Base-by-base conservation (phyloP, 1,284 basidiomycete genomes). In the Caloboletus inedulis region DNA sequence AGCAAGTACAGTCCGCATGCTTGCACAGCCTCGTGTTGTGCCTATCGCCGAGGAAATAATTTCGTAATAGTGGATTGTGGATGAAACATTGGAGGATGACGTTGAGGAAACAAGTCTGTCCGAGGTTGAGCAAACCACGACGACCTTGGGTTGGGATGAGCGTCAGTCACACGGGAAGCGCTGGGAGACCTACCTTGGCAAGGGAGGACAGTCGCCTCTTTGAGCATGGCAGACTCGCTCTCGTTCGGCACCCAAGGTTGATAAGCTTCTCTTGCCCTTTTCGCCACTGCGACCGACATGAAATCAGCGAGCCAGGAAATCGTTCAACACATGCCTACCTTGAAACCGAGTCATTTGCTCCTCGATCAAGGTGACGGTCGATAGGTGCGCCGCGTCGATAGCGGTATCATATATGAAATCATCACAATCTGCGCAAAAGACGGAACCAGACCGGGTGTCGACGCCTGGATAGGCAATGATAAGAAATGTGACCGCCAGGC, bases 81-180 rank as follows among this genome's bases (percentile, higher is more conserved):
- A 94, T 75, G 63, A 99, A 88, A n/a, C 85, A 84, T 70, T 99
- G 96, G 7, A 99, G 79, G 43, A 98, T 85, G 47, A 91, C 92
- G 57, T 94, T 96, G 65, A 99, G 78, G 73, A 94, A 98, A 65
- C 95, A 99, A 0, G 95, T 98, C 62, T 96, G 91, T 6, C 93
- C 92, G 7, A 98, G 84, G 67, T 98, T 98, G 42, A 97, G 77
- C 3, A 98, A 76, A 0, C 95, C 95, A 51, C 93, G 81, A 10
- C 91, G 85, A 50, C 85, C 91, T 91, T 44, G 47, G n/a, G 18
- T 29, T 23, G 25, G 21, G 23, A 21, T 61, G 45, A 54, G 54
- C 45, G 8, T 23, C n/a, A 27, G 12, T 41, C 5, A 44, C 25
- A 35, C 31, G n/a, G 0, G 13, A 10, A 30, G 33, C 8, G 3